These are phyloP conservation scores for Kazachstania sp. DNA, from an alignment of 1,139 yeast species.

Conservation along the genomic window DNA sequence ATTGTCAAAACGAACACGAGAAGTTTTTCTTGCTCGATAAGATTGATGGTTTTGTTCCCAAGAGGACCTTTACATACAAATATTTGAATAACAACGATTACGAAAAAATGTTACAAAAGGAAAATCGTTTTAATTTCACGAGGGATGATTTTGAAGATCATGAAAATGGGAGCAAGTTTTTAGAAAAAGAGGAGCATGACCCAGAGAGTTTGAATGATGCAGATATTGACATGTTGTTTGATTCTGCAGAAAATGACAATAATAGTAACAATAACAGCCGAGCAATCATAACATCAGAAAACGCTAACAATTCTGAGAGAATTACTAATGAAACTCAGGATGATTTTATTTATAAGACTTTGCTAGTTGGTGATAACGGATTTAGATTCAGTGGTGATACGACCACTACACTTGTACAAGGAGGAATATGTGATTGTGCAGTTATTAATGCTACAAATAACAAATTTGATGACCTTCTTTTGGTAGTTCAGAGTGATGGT, in stretches of 20 bases:
- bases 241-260: neutral
- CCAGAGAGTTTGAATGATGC: constrained; percentile 16
- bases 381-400: constrained; percentile 8
- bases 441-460: constrained; percentile 4
- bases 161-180: neutral
- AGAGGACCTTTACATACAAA: no score
- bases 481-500: constrained; percentile 14
- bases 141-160: neutral
- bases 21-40: no score
- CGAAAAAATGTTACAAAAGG: no score
- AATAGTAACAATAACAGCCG: neutral
- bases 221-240: constrained; percentile 14
- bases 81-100: no score
- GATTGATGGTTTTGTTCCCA: no score
- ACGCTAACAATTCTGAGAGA: constrained; percentile 2
- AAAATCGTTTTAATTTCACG: no score
- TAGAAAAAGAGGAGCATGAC: neutral
- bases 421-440: constrained; percentile 11
- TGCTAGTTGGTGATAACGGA: constrained; percentile 12
- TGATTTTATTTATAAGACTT: constrained; percentile 2
- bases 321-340: neutral
- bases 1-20: no score
- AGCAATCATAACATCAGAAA: no score
- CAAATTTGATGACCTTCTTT: constrained; percentile 7
- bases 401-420: constrained; percentile 1